Evolutionary conservation across 352 stramenopile genomes (phyloP).

Genomic region (Phytopythium kandeliae): DNA sequence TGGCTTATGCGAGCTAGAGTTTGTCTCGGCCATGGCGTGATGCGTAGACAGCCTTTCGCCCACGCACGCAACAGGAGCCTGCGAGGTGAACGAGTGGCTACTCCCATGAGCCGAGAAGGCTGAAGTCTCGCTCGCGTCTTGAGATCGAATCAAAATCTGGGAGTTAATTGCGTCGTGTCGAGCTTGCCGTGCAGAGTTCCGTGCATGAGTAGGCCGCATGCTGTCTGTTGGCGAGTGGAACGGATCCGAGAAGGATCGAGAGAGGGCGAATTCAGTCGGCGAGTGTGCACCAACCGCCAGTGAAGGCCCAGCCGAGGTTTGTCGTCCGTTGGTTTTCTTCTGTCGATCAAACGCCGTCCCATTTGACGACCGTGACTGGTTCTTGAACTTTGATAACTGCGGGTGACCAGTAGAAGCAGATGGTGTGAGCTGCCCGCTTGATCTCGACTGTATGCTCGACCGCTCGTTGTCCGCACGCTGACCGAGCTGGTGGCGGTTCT

Average conservation of each 20-base stretch:
- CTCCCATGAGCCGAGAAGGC: background rate
- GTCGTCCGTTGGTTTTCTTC: constrained; percentile 18
- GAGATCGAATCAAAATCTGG: constrained; percentile 43
- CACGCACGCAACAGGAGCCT: too few species aligned
- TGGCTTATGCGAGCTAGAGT: background rate
- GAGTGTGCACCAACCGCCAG: constrained; percentile 6
- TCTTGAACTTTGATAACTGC: constrained; percentile 5
- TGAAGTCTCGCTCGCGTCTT: constrained; percentile 25
- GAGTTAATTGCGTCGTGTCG: constrained; percentile 25
- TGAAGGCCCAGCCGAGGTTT: constrained; percentile 1
- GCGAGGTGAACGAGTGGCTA: background rate
- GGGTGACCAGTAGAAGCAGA: background rate
- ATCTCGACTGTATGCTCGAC: background rate
- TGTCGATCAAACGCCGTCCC: constrained; percentile 19
- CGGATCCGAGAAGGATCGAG: constrained; percentile 57
- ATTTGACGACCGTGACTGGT: constrained; percentile 14
- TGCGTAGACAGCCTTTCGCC: background rate
- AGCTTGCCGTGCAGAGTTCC: constrained; percentile 20
- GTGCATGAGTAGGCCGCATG: constrained; percentile 21
- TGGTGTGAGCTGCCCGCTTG: background rate
- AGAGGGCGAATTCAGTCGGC: constrained; percentile 24
- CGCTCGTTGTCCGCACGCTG: constrained; percentile 27
- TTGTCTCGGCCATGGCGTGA: background rate
- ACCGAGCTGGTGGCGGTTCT: constrained; percentile 41
- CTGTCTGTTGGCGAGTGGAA: constrained; percentile 44